Evolutionary conservation across 176 grass and related monocot species (phyloP), one percentile per base, ranked within the genome.

Genomic region (Pontederia crassipes): DNA sequence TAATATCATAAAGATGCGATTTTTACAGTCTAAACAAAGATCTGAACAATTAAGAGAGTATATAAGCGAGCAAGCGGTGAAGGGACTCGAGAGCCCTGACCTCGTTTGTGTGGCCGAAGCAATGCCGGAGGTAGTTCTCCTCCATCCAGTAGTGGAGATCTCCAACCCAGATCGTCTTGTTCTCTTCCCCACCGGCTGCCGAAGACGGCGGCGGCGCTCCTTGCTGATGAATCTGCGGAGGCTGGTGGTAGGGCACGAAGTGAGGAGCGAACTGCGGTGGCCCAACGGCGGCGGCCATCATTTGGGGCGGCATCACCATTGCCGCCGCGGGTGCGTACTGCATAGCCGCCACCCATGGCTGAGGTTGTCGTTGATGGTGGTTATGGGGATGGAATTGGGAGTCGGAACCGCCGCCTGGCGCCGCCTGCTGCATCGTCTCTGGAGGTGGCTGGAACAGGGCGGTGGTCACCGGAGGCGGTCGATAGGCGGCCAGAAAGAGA

Each of bases 121-220:
- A 97, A 66, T 64, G 88, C 50, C 86, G 87, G 67, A 97, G 92
- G 82, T 91, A 97, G 78, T 87, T 90, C 76, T 97, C 92, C 67
- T 97, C 92, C 92, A 97, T 97, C 92, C 92, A 97, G 70, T 90
- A 97, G 80, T 97, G 92, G 51, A 97, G 87, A 64, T 97, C 92
- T n/a, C 92, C 92, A 20, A 97, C 84, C 87, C 92, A 97, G 83
- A 97, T 71, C 67, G 87, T 88, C 73, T 88, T 97, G 78, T 97
- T 97, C 77, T 85, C 83, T 81, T 97, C 87, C 54, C 86, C 86
- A 3, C 81, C 84, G 9, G 48, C 49, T 66, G 69, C 18, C 28
- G 63, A 75, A 7, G 83, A 11, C 0, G 75, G 18, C 65, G 63
- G 57, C 7, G 49, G 62, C 54, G 64, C 62, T 13, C 49, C 49